Evolutionary conservation across 1,284 basidiomycete genomes (phyloP).

Genomic region (Pseudozyma thailandica): DNA sequence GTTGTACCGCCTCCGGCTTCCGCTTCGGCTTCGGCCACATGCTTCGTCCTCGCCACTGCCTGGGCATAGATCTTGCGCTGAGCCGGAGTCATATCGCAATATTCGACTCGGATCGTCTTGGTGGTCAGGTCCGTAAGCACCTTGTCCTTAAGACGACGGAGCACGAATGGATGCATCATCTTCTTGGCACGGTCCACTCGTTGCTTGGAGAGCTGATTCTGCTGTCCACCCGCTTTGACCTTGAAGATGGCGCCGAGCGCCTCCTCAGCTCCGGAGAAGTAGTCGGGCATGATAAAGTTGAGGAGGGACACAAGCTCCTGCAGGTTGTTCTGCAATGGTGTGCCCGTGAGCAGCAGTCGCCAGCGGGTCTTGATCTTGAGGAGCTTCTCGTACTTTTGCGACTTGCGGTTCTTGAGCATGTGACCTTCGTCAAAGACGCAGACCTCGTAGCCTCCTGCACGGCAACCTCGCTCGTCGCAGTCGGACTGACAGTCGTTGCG

Average conservation of each 20-base stretch:
- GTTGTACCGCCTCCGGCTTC: slow-evolving; percentile 9
- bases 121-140: slow-evolving; percentile 91
- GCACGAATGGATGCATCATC: slow-evolving; percentile 99
- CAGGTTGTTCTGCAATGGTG: slow-evolving; percentile 83
- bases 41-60: slow-evolving; percentile 78
- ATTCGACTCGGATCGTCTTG: slow-evolving; percentile 90
- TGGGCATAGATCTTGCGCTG: slow-evolving; percentile 88
- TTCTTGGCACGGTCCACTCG: slow-evolving; percentile 93
- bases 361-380: slow-evolving; percentile 86
- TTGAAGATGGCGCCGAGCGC: slow-evolving; percentile 95
- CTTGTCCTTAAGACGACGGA: slow-evolving; percentile 87
- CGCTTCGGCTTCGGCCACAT: slow-evolving; percentile 76
- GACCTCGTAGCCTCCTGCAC: slow-evolving; percentile 80
- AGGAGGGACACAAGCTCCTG: slow-evolving; percentile 92
- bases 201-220: slow-evolving; percentile 86
- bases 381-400: slow-evolving; percentile 90
- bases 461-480: slow-evolving; percentile 39
- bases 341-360: slow-evolving; percentile 93
- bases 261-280: slow-evolving; percentile 80
- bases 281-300: slow-evolving; percentile 95
- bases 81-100: slow-evolving; percentile 88
- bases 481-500: slow-evolving; percentile 30
- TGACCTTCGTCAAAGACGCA: slow-evolving; percentile 92
- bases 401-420: slow-evolving; percentile 94
- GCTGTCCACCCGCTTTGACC: slow-evolving; percentile 85